Conservation (phyloP, 352 stramenopile species). For the Peronospora belbahrii region DNA sequence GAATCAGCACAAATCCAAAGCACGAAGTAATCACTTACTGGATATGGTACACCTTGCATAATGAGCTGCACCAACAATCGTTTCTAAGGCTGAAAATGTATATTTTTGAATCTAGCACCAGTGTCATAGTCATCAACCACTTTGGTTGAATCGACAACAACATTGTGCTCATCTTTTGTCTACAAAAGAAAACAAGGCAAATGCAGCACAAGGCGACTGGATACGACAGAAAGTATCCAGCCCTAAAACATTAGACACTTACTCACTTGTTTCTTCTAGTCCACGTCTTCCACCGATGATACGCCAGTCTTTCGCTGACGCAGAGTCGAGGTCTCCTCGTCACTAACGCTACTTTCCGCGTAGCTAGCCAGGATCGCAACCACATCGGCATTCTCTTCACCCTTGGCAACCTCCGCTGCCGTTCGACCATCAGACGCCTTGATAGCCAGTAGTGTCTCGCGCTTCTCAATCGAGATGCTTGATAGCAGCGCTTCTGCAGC, state of each 20-base stretch:
- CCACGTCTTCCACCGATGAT: constrained; percentile 66
- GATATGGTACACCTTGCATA: too few relatives aligned
- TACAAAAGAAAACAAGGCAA: constrained; percentile 16
- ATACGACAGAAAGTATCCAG: neutral
- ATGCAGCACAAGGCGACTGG: constrained; percentile 6
- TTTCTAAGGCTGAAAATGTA: constrained; percentile 19
- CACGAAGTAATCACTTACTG: constrained; percentile 5
- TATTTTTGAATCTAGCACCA: constrained; percentile 12
- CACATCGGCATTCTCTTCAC: constrained; percentile 64
- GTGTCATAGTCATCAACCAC: neutral
- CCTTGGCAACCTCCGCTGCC: constrained; percentile 54
- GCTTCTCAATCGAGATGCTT: constrained; percentile 27
- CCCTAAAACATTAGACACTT: constrained; percentile 1
- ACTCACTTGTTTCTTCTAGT: constrained; percentile 39
- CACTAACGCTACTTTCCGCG: constrained; percentile 7
- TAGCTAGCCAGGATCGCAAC: constrained; percentile 51
- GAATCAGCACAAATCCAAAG: constrained; percentile 3
- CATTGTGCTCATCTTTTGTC: constrained; percentile 9
- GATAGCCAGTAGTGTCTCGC: constrained; percentile 35
- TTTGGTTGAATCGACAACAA: constrained; percentile 1
- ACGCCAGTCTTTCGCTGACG: constrained; percentile 46
- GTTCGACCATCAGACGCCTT: constrained; percentile 59
- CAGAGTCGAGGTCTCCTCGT: constrained; percentile 33
- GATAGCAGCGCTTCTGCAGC: constrained; percentile 54
- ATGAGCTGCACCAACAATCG: constrained; percentile 6